phyloP scores from a whole-genome alignment of 345 rosid species.

The Microthlaspi erraticum region DNA sequence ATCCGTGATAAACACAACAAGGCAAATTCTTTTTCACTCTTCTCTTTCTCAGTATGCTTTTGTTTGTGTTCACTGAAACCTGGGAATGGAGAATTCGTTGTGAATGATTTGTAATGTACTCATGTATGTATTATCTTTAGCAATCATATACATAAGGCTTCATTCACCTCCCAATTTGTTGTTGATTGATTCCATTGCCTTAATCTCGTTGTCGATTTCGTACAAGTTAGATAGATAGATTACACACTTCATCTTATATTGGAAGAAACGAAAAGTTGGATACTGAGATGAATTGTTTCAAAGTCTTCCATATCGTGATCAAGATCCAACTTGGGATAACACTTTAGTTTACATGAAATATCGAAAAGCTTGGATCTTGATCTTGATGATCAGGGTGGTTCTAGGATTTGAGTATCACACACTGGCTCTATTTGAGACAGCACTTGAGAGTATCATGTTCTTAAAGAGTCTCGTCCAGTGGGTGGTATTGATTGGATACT shows the following conservation, averaged over 20 bases:
- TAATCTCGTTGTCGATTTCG: not conserved
- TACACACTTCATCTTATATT: not conserved
- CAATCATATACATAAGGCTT: constrained; percentile 29
- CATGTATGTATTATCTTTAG: constrained; percentile 30
- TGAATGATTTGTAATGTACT: constrained; percentile 26
- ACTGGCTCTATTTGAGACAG: not conserved
- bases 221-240: not conserved
- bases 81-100: constrained; percentile 28
- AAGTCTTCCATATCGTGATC: not conserved
- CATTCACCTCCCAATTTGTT: not conserved
- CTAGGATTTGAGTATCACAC: not conserved
- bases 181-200: constrained; percentile 11
- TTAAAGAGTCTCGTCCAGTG: not conserved
- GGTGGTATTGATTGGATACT: not conserved
- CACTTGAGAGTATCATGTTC: not conserved
- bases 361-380: constrained; percentile 5
- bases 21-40: constrained; percentile 18
- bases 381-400: not conserved
- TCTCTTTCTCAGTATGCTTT: constrained; percentile 9
- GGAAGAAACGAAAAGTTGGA: not conserved
- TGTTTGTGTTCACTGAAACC: constrained; percentile 8
- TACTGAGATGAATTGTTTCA: constrained; percentile 3
- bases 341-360: not conserved
- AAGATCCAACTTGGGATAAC: constrained; percentile 4
- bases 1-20: constrained; percentile 36